Evolutionary conservation across 345 rosid genomes (phyloP), one percentile per base, ranked within the genome.

Genomic region (Moringa oleifera): DNA sequence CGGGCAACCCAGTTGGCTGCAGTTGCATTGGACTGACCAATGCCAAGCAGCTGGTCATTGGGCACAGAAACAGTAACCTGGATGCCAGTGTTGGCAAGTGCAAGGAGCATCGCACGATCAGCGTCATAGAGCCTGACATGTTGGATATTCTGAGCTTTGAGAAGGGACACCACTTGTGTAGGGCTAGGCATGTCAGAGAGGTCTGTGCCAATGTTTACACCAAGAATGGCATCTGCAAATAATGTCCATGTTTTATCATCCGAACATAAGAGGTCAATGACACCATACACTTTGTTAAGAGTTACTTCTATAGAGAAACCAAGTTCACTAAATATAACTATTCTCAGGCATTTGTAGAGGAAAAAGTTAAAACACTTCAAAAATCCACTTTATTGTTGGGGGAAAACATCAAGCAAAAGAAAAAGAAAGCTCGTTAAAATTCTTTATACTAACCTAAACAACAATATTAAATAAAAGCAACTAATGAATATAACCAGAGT

Each of bases 1-100:
- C 90, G 89, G 20, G 90, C 74, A 58, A 95, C 91, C 99, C 99
- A 95, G 64, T 91, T 89, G 25, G 94, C 99, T 54, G 99, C 97
- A 0, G 97, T 91, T 51, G 94, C 91, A 78, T 95, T 95, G 51
- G 99, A 95, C 66, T 89, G 96, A 71, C 99, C 97, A 46, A 95
- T 89, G 51, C 96, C 99, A 25, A 95, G 95, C 59, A 95, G 83
- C 72, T 89, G 90, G 11, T 95, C 95, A 64, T 91, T 95, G n/a
- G 99, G 96, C 51, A 95, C 86, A 41, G 97, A 87, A 73, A 95
- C 84, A 0, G 84, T 83, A 20, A 95, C 96, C n/a, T 73, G 80
- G 58, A 95, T 71, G 68, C 95, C 94, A 4, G 99, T 80, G 65
- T 91, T 86, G 66, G 97, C 96, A 55, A 95, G 86, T 17, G 97